Evolutionary conservation across 352 stramenopile genomes (phyloP), one percentile per base, ranked within the genome.

Genomic region (Elongisporangium anandrum): DNA sequence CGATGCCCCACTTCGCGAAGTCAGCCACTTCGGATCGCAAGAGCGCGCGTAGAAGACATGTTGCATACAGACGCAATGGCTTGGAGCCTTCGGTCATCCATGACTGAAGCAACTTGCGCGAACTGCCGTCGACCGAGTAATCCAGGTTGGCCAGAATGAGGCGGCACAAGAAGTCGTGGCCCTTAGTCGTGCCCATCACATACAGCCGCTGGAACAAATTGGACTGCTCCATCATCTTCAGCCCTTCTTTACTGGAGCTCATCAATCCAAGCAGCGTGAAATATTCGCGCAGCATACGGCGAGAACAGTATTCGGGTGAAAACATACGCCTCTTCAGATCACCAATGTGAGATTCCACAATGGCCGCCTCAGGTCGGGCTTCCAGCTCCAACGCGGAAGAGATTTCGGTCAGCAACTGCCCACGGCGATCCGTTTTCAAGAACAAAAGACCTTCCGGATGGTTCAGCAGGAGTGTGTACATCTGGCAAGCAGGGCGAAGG

Each of bases 181-280:
- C 87, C 65, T 93, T 93, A 10, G 79, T 89, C 8, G 80, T 94
- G 12, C 87, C 87, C 83, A 96, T 92, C 15, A 94, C 85, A 41
- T 93, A 90, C 15, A 96, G 63, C 2, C 85, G 72, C 59, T 91
- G 79, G 61, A 96, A 96, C n/a, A 96, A 59, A n/a, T 93, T 93
- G 4, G 84, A 94, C 63, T 94, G 84, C 61, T 94, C 81, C 87
- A 96, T 94, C 85, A 96, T 94, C 59, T 94, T 94, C 23, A 96
- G 63, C 0, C 87, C 87, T 77, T 95, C 87, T 52, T 87, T 89
- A 59, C 85, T 94, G 17, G 87, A 96, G 60, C 87, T 96, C 87
- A 96, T 96, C 24, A 96, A 67, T 12, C 87, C 87, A 4, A 96
- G 54, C 22, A 96, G 69, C 21, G 87, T 96, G 57, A 96, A 96